phyloP scores from a whole-genome alignment of 148 eudicot genomes.

The Spergularia marina region DNA sequence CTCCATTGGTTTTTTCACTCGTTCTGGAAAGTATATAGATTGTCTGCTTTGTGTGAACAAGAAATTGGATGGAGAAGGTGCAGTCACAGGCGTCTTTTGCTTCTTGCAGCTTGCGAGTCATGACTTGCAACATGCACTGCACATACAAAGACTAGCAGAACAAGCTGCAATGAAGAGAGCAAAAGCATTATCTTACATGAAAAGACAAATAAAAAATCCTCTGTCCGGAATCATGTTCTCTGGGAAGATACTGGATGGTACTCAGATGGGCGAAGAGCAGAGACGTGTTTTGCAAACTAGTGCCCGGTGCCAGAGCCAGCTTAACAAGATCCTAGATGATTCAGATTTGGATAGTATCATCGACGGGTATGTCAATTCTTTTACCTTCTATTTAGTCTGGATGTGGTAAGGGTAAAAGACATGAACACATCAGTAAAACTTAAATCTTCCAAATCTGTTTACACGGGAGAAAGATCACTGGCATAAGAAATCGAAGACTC shows the following conservation, averaged over 20 bases:
- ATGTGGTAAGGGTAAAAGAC: no score
- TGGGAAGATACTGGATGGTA: slow-evolving; percentile 63
- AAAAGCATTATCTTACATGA: slow-evolving; percentile 61
- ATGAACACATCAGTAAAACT: no score
- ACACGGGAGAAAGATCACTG: no score
- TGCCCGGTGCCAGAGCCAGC: slow-evolving; percentile 77
- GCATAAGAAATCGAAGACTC: no score
- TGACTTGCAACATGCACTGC: slow-evolving; percentile 86
- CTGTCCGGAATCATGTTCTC: slow-evolving; percentile 77
- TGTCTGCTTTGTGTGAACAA: slow-evolving; percentile 72
- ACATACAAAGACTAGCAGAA: slow-evolving; percentile 73
- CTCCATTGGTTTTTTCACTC: slow-evolving; percentile 71
- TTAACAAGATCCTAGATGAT: slow-evolving; percentile 79
- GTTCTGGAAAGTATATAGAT: slow-evolving; percentile 64
- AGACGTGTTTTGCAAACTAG: slow-evolving; percentile 53
- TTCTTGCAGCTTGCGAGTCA: slow-evolving; percentile 94
- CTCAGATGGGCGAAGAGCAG: slow-evolving; percentile 65
- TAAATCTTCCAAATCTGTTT: no score
- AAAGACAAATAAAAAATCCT: slow-evolving; percentile 74
- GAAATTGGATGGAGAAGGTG: slow-evolving; percentile 64
- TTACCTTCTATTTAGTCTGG: background rate
- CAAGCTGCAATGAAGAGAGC: slow-evolving; percentile 73
- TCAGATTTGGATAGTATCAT: slow-evolving; percentile 79
- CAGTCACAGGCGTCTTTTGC: slow-evolving; percentile 74
- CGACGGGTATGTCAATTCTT: slow-evolving; percentile 60